A percentile compares a stretch with the other conserved stretches of the same genome.
These are phyloP conservation scores for Cetradonia linearis DNA, from an alignment of 495 filamentous ascomycete species.

Conservation along the genomic window DNA sequence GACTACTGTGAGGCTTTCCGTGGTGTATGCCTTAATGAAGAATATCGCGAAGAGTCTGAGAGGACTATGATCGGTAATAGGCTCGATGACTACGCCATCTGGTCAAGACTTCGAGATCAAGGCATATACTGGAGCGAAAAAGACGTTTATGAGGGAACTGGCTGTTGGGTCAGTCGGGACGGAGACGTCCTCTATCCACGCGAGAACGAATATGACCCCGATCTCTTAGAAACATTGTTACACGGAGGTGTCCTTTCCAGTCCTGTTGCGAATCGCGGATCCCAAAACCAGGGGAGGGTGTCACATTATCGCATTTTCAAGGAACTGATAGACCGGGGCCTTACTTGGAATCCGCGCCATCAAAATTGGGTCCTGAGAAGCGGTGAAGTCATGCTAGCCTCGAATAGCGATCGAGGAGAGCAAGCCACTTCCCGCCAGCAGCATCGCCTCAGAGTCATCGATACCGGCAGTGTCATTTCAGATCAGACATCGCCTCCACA, in stretches of 20 bases:
- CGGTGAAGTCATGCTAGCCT: background rate
- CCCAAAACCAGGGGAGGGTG: background rate
- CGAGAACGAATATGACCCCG: background rate
- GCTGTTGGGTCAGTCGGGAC: background rate
- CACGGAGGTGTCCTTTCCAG: background rate
- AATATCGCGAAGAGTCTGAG: background rate
- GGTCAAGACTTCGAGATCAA: background rate
- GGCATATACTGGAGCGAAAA: background rate
- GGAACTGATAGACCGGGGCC: background rate
- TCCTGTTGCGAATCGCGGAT: background rate
- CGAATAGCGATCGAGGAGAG: background rate
- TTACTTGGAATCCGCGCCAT: background rate
- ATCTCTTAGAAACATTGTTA: background rate
- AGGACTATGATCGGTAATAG: background rate
- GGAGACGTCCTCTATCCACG: background rate
- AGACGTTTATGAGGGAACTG: background rate
- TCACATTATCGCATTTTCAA: background rate
- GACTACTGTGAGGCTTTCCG: background rate
- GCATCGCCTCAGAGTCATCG: background rate
- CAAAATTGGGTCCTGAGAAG: background rate
- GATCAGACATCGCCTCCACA: background rate
- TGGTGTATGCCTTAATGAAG: slow-evolving; percentile 1
- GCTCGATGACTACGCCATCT: background rate
- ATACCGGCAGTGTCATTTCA: background rate
- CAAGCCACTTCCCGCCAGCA: background rate